Percentiles rank a stretch among this genome's conserved stretches.
Evolutionary conservation across 306 rosid genomes (phyloP).

Genomic region (Cucumis sativus): Cucumber_9930_V3 NC_026655.2:14707001-14707500

Average conservation of each 20-base stretch:
- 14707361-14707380: neutral
- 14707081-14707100: neutral
- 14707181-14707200: neutral
- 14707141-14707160: neutral
- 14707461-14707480: too few relatives aligned
- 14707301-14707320: neutral
- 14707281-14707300: neutral
- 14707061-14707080: neutral
- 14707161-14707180: neutral
- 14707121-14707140: neutral
- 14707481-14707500: too few relatives aligned
- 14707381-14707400: neutral
- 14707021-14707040: neutral
- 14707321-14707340: neutral
- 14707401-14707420: constrained; percentile 5
- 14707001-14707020: neutral
- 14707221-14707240: neutral
- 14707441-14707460: constrained; percentile 21
- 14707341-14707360: neutral
- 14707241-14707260: neutral
- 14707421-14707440: constrained; percentile 1
- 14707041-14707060: neutral
- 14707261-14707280: neutral
- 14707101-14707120: neutral
- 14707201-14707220: neutral